phyloP scores from a whole-genome alignment of 1,139 yeast genomes.

The Saccharomyces hybrid region DNA sequence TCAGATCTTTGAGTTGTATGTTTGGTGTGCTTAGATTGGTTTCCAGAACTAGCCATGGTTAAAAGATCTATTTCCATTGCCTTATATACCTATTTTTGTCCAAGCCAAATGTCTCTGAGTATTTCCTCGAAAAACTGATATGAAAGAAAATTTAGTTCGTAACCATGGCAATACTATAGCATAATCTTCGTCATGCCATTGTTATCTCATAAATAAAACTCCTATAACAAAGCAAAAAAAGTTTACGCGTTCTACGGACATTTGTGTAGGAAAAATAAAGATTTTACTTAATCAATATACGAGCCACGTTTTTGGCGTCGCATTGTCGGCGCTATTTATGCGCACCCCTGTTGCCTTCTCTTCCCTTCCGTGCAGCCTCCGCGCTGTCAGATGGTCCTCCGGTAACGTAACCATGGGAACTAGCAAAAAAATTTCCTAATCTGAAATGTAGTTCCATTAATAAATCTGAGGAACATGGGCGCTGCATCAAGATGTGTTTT shows the following conservation, averaged over 20 bases:
- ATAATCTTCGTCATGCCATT: neutral
- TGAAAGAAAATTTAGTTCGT: neutral
- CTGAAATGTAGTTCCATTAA: neutral
- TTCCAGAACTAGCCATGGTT: neutral
- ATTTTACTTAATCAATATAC: neutral
- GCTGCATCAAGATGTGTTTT: neutral
- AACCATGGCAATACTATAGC: neutral
- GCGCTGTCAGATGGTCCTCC: neutral
- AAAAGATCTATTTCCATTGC: neutral
- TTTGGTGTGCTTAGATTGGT: neutral
- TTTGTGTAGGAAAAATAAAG: neutral
- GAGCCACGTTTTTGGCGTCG: neutral
- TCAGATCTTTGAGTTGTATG: neutral
- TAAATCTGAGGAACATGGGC: neutral
- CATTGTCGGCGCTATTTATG: neutral
- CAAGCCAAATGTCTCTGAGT: neutral
- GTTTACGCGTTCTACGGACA: neutral
- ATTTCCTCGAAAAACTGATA: neutral
- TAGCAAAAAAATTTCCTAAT: neutral
- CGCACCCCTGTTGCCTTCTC: neutral
- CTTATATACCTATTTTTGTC: neutral
- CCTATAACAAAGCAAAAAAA: neutral
- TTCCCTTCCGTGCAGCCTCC: neutral
- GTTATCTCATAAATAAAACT: neutral
- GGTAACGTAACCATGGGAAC: neutral